A percentile compares a stretch with the other conserved stretches of the same genome.
Conservation (phyloP, 768 basidiomycete species). For the Boletus vinaceobasis region DNA sequence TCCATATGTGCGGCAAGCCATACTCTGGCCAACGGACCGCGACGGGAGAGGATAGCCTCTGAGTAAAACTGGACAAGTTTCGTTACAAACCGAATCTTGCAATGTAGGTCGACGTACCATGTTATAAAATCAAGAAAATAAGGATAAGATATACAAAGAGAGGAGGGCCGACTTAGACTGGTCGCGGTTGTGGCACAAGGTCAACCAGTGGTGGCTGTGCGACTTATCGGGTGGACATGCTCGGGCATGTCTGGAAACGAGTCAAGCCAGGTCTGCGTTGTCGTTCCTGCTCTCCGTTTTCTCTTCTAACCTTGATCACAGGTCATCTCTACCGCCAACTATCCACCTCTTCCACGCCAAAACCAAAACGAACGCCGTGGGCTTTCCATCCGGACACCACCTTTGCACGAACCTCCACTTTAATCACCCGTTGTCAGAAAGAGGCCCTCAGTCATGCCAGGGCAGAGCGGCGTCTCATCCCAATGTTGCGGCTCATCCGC, state of each 20-base stretch:
- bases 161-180: background rate
- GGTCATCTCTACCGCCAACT: background rate
- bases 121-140: constrained; percentile 17
- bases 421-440: constrained; percentile 31
- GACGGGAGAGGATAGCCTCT: constrained; percentile 88
- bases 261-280: background rate
- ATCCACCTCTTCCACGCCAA: background rate
- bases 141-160: constrained; percentile 21
- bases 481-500: constrained; percentile 43
- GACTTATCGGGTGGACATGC: constrained; percentile 1
- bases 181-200: constrained; percentile 12
- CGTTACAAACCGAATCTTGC: background rate
- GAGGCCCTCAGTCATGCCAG: constrained; percentile 33
- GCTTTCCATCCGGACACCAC: constrained; percentile 23
- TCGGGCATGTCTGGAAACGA: constrained; percentile 2
- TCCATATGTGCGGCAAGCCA: constrained; percentile 99
- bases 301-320: background rate
- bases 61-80: constrained; percentile 71
- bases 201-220: constrained; percentile 27
- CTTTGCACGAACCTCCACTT: constrained; percentile 24
- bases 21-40: constrained; percentile 92
- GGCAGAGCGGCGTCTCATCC: constrained; percentile 33
- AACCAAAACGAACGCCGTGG: constrained; percentile 22
- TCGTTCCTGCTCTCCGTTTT: background rate
- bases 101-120: constrained; percentile 18